Base-by-base conservation (phyloP, 148 eudicot genomes). In the Nepenthes mirabilis region DNA sequence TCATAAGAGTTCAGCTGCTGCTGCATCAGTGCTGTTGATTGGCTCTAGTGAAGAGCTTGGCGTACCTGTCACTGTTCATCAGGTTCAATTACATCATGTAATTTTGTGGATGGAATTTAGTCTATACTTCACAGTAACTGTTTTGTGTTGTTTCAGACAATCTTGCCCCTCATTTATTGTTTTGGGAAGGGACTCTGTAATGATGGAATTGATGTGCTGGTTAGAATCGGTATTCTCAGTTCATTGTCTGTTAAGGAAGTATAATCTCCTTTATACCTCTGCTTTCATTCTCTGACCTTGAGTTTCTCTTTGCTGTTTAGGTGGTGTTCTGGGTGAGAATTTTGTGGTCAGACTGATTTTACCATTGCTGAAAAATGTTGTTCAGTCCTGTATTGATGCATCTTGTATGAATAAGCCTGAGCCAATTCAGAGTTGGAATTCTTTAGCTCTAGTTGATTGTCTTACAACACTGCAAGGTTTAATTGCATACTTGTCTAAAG, bases 21-120 rank as follows among this genome's bases (percentile, higher is more conserved):
- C 98, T 61, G 89, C 98, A 60, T 75, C 98, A 69, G 98, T 88
- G 62, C 73, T 93, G 58, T 80, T 93, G 66, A 86, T 93, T 83
- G 94, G 91, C 71, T 93, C 96, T 36, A 83, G 95, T 64, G 98
- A 93, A 77, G 98, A 83, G 70, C 96, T 93, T 69, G 98, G 98
- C 58, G 73, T 86, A 57, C 98, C 98, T 52, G 73, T 86, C 71
- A 78, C 87, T 32, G 65, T 93, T 74, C 80, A 93, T 72, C 96
- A 93, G 98, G 98, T 93, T 74, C 35, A 64, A 37, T 59, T 33
- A 32, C 60, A 34, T 36, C 7, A 11, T 50, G 36, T 66, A 8
- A 52, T 49, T 58, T 64, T 23, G 58, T n/a, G 23, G 35, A 57
- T 57, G 67, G 43, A 55, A 34, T 35, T 43, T 56, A 65, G 58